phyloP scores from a whole-genome alignment of 2,329 filamentous ascomycete genomes.

The Hypoxylon sp. region DNA sequence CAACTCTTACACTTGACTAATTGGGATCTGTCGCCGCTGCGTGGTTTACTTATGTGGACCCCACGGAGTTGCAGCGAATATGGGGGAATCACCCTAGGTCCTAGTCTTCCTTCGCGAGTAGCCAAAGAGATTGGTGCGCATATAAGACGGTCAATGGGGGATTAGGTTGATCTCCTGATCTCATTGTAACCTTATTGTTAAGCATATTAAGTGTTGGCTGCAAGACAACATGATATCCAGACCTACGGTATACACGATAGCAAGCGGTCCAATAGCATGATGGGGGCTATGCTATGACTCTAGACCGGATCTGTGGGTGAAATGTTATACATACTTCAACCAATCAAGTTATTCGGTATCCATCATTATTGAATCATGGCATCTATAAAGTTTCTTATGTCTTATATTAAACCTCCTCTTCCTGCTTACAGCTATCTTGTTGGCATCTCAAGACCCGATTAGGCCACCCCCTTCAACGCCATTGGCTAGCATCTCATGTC shows the following conservation, averaged over 20 bases:
- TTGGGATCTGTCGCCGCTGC: conserved; percentile 29
- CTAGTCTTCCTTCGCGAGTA: neutral
- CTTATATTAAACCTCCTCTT: neutral
- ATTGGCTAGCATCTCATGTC: conserved; percentile 31
- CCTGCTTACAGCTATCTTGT: neutral
- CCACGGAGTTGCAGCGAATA: neutral
- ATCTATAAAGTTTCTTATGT: neutral
- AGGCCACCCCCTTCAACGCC: conserved; percentile 19
- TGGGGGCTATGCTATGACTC: neutral
- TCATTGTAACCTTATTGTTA: conserved; percentile 5
- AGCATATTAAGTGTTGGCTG: neutral
- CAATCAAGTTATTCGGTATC: no score
- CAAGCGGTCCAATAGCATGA: neutral
- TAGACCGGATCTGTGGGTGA: neutral
- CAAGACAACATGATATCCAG: neutral
- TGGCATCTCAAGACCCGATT: conserved; percentile 29
- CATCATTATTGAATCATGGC: neutral
- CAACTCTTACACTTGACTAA: conserved; percentile 39
- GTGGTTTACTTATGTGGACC: conserved; percentile 6
- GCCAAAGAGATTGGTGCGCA: neutral
- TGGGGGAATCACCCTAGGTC: neutral
- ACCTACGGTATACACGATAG: neutral
- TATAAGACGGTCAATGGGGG: conserved; percentile 7
- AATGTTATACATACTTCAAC: neutral
- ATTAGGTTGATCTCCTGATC: neutral